Percentiles rank a stretch among this genome's conserved stretches.
These are phyloP conservation scores for Talinum fruticosum DNA, from an alignment of 148 eudicot genomes.

Conservation along the genomic window DNA sequence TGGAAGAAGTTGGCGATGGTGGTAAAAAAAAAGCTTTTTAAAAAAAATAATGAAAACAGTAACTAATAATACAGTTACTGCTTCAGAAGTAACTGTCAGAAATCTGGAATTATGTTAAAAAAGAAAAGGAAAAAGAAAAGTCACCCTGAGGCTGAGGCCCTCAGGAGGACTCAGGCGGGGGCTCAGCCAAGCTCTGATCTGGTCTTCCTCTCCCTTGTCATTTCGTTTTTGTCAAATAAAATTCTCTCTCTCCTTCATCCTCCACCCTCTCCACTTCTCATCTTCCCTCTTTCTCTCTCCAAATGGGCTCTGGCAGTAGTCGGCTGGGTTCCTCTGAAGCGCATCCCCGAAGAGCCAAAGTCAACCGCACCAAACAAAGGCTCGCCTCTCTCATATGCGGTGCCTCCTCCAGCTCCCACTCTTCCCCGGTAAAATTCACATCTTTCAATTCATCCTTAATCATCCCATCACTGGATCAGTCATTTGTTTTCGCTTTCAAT, in stretches of 20 bases:
- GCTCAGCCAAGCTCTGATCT: neutral
- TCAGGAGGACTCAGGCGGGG: too few species aligned
- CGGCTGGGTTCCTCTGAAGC: constrained; percentile 34
- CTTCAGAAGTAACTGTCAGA: too few species aligned
- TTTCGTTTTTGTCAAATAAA: neutral
- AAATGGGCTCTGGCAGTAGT: constrained; percentile 64
- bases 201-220: neutral
- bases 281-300: neutral
- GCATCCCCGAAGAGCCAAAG: constrained; percentile 24
- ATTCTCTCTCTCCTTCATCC: neutral
- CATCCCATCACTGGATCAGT: too few species aligned
- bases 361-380: constrained; percentile 44
- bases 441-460: neutral
- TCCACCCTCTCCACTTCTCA: neutral
- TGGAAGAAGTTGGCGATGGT: too few species aligned
- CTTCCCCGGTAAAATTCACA: constrained; percentile 25
- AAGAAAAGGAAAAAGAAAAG: neutral
- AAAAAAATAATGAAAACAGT: too few species aligned
- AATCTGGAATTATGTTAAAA: too few species aligned
- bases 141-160: too few species aligned
- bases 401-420: constrained; percentile 36
- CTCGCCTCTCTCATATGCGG: constrained; percentile 57
- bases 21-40: too few species aligned
- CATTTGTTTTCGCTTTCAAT: too few species aligned
- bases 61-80: too few species aligned